A percentile compares a stretch with the other conserved stretches of the same genome.
Conservation (phyloP, 2,329 filamentous ascomycete genomes). For the Neoarthrinium moseri region DNA sequence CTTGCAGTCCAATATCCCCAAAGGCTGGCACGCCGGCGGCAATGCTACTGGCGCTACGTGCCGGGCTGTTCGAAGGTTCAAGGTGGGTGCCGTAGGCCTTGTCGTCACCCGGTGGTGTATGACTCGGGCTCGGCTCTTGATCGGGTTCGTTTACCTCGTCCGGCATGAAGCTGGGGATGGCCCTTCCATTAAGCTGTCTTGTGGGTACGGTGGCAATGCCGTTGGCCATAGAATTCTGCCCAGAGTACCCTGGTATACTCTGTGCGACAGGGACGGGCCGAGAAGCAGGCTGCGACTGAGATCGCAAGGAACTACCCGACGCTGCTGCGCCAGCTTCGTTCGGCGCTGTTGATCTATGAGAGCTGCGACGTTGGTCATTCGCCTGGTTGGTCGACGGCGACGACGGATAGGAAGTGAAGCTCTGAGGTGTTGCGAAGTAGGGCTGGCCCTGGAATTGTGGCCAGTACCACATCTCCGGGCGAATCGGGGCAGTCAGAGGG, state of each 20-base stretch:
- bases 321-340: constrained; percentile 46
- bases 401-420: constrained; percentile 54
- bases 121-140: constrained; percentile 38
- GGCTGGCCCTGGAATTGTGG: constrained; percentile 34
- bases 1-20: constrained; percentile 42
- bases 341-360: constrained; percentile 52
- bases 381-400: constrained; percentile 47
- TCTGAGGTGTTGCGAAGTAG: constrained; percentile 45
- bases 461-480: constrained; percentile 56
- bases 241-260: constrained; percentile 25
- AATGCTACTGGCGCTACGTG: constrained; percentile 22
- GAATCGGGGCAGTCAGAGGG: constrained; percentile 56
- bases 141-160: constrained; percentile 50
- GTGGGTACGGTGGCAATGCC: constrained; percentile 33
- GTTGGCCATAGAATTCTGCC: constrained; percentile 32
- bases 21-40: constrained; percentile 42
- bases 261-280: constrained; percentile 36
- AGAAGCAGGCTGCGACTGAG: constrained; percentile 65
- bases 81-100: constrained; percentile 38
- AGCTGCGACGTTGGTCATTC: constrained; percentile 55
- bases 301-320: constrained; percentile 57
- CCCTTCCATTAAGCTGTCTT: constrained; percentile 46
- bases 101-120: constrained; percentile 49
- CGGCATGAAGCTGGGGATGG: constrained; percentile 55
- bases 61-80: constrained; percentile 22